phyloP scores from a whole-genome alignment of 2,329 filamentous ascomycete species.

The Coniella vitis region DNA sequence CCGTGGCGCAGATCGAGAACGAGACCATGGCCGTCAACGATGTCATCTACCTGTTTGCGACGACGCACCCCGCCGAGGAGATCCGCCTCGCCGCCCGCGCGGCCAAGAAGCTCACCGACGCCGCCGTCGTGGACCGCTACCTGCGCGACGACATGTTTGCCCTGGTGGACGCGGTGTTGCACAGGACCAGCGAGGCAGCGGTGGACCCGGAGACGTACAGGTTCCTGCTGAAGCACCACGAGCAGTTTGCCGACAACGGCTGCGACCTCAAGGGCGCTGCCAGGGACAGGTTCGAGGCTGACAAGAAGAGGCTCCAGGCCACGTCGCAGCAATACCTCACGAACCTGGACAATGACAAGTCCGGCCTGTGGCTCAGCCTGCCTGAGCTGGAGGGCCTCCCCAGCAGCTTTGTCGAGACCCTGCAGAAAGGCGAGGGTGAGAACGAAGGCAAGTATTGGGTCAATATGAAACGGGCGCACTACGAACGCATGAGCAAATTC shows the following conservation, averaged over 20 bases:
- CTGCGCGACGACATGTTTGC: conserved; percentile 10
- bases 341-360: conserved; percentile 11
- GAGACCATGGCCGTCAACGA: conserved; percentile 1
- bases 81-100: conserved; percentile 10
- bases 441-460: conserved; percentile 10
- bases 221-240: conserved; percentile 11
- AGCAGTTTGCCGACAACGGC: conserved; percentile 9
- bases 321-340: conserved; percentile 3
- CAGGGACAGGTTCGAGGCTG: not conserved
- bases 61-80: conserved; percentile 9
- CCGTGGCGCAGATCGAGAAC: not conserved
- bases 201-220: not conserved
- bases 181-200: not conserved
- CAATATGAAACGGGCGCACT: conserved; percentile 4
- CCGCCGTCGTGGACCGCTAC: conserved; percentile 9
- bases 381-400: conserved; percentile 12
- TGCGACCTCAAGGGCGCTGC: conserved; percentile 6
- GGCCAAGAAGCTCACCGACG: conserved; percentile 5
- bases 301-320: not conserved
- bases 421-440: conserved; percentile 2
- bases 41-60: conserved; percentile 10
- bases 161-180: conserved; percentile 8
- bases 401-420: not conserved
- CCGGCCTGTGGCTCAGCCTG: conserved; percentile 11
- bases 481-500: not conserved